Conservation (phyloP, 768 basidiomycete species). For the Tephrocybe sp. region DNA sequence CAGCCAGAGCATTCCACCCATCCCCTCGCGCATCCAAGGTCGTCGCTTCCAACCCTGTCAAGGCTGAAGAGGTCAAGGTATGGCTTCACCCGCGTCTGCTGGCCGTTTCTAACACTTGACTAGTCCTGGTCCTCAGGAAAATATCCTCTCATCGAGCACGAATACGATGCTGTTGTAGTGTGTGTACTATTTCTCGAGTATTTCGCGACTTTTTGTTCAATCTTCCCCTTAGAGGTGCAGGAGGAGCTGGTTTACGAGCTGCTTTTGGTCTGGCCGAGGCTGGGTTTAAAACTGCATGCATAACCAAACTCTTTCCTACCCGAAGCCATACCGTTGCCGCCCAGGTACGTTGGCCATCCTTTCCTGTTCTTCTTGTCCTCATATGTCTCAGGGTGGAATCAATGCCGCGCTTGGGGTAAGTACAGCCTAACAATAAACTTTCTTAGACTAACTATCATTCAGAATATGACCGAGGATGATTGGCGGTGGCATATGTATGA, state of each 20-base stretch:
- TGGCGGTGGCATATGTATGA: slow-evolving; percentile 99
- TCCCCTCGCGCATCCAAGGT: slow-evolving; percentile 60
- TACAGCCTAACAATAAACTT: slow-evolving; percentile 17
- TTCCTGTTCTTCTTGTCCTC: slow-evolving; percentile 8
- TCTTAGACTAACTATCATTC: slow-evolving; percentile 11
- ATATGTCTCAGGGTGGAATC: slow-evolving; percentile 79
- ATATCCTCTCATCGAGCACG: slow-evolving; percentile 97
- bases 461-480: slow-evolving; percentile 99
- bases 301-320: slow-evolving; percentile 98
- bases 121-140: slow-evolving; percentile 82
- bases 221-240: slow-evolving; percentile 71
- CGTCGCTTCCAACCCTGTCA: slow-evolving; percentile 71
- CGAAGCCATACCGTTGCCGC: slow-evolving; percentile 99
- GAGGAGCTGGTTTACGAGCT: slow-evolving; percentile 96
- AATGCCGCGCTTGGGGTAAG: slow-evolving; percentile 94
- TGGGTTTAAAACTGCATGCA: slow-evolving; percentile 98
- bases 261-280: slow-evolving; percentile 98
- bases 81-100: slow-evolving; percentile 14
- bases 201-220: background rate
- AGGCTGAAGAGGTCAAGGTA: slow-evolving; percentile 83
- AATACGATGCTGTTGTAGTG: slow-evolving; percentile 99
- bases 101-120: slow-evolving; percentile 16
- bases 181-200: slow-evolving; percentile 47
- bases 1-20: slow-evolving; percentile 64
- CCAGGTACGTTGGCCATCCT: slow-evolving; percentile 53